These are phyloP conservation scores for Didymella glomerata DNA, from an alignment of 2,329 filamentous ascomycete genomes.

Conservation along the genomic window DNA sequence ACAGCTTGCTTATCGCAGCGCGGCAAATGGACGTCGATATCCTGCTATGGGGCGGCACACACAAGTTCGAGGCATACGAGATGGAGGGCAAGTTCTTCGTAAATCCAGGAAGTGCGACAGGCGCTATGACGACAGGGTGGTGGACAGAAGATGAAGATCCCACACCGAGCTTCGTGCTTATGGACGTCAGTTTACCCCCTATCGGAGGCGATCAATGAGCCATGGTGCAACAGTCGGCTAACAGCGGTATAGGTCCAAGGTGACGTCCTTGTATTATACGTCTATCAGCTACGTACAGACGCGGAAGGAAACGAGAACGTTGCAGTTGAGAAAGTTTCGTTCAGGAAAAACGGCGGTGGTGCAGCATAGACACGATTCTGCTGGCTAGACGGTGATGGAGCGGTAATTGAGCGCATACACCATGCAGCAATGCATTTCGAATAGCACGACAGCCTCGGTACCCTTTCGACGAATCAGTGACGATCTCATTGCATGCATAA, in stretches of 20 bases:
- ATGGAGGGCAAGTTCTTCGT: constrained; percentile 77
- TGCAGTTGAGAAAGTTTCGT: constrained; percentile 65
- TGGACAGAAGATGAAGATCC: constrained; percentile 70
- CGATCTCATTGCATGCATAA: constrained; percentile 9
- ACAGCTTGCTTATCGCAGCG: constrained; percentile 71
- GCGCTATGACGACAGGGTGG: constrained; percentile 69
- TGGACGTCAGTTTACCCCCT: constrained; percentile 79
- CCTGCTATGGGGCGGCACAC: constrained; percentile 73
- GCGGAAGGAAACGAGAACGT: constrained; percentile 62
- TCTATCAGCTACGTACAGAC: constrained; percentile 72
- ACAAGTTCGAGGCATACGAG: constrained; percentile 75
- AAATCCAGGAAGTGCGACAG: constrained; percentile 73
- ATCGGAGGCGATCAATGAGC: constrained; percentile 1
- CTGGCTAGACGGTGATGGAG: constrained; percentile 22
- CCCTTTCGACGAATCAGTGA: neutral
- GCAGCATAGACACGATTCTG: constrained; percentile 41
- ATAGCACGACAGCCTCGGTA: constrained; percentile 1
- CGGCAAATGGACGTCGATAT: constrained; percentile 77
- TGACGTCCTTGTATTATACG: constrained; percentile 93
- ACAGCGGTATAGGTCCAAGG: constrained; percentile 77
- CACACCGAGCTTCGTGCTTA: constrained; percentile 91
- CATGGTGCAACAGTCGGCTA: constrained; percentile 24
- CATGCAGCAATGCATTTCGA: neutral
- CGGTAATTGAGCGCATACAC: constrained; percentile 6
- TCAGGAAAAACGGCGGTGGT: constrained; percentile 59